Evolutionary conservation across 2,329 filamentous ascomycete genomes (phyloP).

Genomic region (Fusarium fujikuroi): DNA sequence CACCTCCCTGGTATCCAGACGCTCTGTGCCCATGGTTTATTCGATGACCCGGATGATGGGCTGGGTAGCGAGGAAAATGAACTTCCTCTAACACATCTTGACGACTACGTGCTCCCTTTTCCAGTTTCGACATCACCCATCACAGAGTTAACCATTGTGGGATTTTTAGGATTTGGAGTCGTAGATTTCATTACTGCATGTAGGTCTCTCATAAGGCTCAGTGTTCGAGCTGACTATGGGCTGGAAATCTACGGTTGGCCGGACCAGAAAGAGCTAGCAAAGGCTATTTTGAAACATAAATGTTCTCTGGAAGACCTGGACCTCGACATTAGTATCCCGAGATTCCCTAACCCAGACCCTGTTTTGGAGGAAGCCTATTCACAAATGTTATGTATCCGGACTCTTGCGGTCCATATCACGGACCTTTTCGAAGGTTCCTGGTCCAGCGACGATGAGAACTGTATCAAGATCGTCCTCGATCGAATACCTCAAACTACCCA

Average conservation of each 20-base stretch:
- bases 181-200: not conserved
- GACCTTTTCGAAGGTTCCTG: not conserved
- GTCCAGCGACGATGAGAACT: fast-evolving
- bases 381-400: fast-evolving
- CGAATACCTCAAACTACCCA: not conserved
- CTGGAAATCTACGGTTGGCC: not conserved
- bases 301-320: not conserved
- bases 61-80: not conserved
- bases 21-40: not conserved
- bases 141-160: not conserved
- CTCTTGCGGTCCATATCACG: not conserved
- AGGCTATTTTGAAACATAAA: not conserved
- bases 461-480: not conserved
- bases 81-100: not conserved
- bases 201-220: not conserved
- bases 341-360: fast-evolving
- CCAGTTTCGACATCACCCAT: not conserved
- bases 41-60: not conserved
- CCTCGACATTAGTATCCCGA: not conserved
- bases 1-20: not conserved
- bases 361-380: fast-evolving
- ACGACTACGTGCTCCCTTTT: fast-evolving
- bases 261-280: not conserved
- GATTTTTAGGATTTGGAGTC: not conserved
- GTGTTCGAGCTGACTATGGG: not conserved